Evolutionary conservation across 2,329 filamentous ascomycete genomes (phyloP).

Genomic region (Clonostachys chloroleuca): DNA sequence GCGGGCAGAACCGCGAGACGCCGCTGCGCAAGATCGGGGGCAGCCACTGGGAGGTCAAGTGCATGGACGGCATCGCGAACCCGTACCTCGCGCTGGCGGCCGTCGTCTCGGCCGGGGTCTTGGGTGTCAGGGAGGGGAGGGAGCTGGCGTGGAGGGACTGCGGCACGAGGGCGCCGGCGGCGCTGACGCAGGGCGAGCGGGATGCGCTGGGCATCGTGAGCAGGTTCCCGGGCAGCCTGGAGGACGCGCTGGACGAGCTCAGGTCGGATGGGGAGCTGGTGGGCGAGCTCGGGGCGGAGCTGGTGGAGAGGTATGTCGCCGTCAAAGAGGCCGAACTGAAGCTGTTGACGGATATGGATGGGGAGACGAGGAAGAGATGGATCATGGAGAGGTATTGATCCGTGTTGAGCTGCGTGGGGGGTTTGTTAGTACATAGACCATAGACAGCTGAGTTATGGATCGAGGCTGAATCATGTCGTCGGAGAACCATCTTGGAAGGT

Average conservation of each 20-base stretch:
- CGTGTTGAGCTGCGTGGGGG: too few species aligned
- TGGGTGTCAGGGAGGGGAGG: constrained; percentile 17
- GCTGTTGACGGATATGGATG: constrained; percentile 33
- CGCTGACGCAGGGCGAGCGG: constrained; percentile 39
- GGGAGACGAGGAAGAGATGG: constrained; percentile 47
- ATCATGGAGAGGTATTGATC: constrained; percentile 59
- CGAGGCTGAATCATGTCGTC: too few species aligned
- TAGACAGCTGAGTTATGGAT: too few species aligned
- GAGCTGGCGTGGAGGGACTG: constrained; percentile 49
- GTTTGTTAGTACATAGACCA: too few species aligned
- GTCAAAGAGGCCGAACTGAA: constrained; percentile 57
- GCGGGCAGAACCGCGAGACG: constrained; percentile 74
- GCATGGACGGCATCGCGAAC: constrained; percentile 76
- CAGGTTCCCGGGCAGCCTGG: constrained; percentile 49
- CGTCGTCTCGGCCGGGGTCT: constrained; percentile 21
- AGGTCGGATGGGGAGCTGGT: constrained; percentile 38
- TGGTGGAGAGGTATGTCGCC: constrained; percentile 51
- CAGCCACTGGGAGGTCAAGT: constrained; percentile 75
- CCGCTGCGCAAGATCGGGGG: constrained; percentile 63
- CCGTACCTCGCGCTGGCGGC: constrained; percentile 57
- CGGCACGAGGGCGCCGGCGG: constrained; percentile 41
- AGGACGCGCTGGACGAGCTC: constrained; percentile 49
- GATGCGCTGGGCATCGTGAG: constrained; percentile 45
- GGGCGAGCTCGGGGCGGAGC: constrained; percentile 36
- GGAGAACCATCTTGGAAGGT: too few species aligned